Percentiles rank a stretch among this genome's conserved stretches.
These are phyloP conservation scores for Trypanosoma caninum DNA, from an alignment of 208 protist species.

Conservation along the genomic window DNA sequence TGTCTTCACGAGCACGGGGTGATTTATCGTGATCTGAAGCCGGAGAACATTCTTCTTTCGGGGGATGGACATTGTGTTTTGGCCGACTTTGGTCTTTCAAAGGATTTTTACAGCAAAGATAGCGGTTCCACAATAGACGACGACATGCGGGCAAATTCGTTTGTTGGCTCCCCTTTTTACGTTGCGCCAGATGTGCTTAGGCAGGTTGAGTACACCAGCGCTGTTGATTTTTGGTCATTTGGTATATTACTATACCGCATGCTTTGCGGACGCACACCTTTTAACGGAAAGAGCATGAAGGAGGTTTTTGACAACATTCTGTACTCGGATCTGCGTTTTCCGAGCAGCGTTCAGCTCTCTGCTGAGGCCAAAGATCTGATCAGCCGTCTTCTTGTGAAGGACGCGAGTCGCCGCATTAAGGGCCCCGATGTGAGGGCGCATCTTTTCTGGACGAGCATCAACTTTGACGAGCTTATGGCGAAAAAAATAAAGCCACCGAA, in stretches of 20 bases:
- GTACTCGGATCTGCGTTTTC: constrained; percentile 88
- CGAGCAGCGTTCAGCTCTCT: constrained; percentile 77
- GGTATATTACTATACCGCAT: constrained; percentile 98
- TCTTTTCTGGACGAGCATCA: constrained; percentile 90
- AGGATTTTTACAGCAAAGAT: constrained; percentile 89
- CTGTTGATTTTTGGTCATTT: constrained; percentile 98
- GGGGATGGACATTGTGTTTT: constrained; percentile 87
- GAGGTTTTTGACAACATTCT: constrained; percentile 94
- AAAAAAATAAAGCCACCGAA: constrained; percentile 79
- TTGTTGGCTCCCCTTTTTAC: constrained; percentile 93
- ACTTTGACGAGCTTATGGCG: constrained; percentile 86
- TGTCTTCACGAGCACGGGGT: constrained; percentile 93
- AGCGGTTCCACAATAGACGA: constrained; percentile 62
- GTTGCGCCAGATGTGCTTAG: constrained; percentile 94
- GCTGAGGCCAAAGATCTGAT: constrained; percentile 91
- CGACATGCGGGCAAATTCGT: constrained; percentile 88
- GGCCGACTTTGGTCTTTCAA: constrained; percentile 92
- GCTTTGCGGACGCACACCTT: constrained; percentile 93
- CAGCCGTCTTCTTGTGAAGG: constrained; percentile 87
- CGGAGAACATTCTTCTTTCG: constrained; percentile 90
- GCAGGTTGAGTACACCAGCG: constrained; percentile 93
- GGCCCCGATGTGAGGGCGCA: constrained; percentile 86
- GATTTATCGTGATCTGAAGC: constrained; percentile 94
- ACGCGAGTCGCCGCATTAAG: constrained; percentile 83
- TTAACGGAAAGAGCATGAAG: constrained; percentile 92